Evolutionary conservation across 78 protist species (phyloP).

Genomic region (Isochrysis galbana): DNA sequence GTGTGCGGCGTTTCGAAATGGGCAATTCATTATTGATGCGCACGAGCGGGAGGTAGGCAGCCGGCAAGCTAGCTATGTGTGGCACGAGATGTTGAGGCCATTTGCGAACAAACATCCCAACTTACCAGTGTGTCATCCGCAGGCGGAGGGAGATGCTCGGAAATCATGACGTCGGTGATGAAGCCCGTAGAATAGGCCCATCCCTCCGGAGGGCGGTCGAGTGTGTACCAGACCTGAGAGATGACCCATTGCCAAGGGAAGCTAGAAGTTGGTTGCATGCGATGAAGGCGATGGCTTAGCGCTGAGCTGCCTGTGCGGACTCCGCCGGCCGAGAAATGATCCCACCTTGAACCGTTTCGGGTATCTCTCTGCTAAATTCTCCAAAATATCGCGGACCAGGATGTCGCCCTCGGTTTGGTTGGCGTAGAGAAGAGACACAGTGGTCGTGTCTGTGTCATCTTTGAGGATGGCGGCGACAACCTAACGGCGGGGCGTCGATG

Average conservation of each 20-base stretch:
- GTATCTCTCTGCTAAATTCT: background rate
- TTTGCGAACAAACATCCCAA: too few relatives aligned
- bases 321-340: too few relatives aligned
- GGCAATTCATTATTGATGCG: too few relatives aligned
- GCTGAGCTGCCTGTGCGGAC: too few relatives aligned
- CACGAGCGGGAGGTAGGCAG: too few relatives aligned
- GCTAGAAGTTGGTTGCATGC: too few relatives aligned
- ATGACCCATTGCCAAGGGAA: background rate
- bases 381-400: conserved; percentile 57
- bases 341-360: background rate
- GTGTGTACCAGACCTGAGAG: background rate
- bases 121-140: background rate
- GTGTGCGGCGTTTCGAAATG: too few relatives aligned
- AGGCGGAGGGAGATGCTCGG: conserved; percentile 27
- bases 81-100: too few relatives aligned
- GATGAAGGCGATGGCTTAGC: too few relatives aligned
- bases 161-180: conserved; percentile 28
- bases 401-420: conserved; percentile 68
- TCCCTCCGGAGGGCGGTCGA: background rate
- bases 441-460: conserved; percentile 49
- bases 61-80: too few relatives aligned
- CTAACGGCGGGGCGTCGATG: conserved; percentile 35
- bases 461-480: conserved; percentile 43
- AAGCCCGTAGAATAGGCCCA: conserved; percentile 24
- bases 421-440: conserved; percentile 58